Conservation (phyloP, 768 basidiomycete species). For the Coprinopsis marcescibilis region DNA sequence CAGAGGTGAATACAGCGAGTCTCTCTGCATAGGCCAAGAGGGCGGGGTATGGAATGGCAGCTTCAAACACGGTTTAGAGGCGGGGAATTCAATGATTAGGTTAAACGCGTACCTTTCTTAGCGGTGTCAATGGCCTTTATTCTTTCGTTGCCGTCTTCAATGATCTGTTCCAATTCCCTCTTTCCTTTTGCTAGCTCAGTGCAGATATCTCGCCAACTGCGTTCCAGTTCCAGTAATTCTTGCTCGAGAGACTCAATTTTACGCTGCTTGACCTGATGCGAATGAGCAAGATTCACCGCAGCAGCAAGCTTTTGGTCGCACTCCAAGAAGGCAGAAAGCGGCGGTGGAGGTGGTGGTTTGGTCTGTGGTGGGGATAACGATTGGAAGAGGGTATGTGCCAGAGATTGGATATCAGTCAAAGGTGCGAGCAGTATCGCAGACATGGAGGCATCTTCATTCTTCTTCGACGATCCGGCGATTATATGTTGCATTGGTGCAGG, state of each 20-base stretch:
- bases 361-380: conserved; percentile 65
- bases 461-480: conserved; percentile 3
- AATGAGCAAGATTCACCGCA: conserved; percentile 58
- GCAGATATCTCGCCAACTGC: conserved; percentile 64
- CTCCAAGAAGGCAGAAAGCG: conserved; percentile 51
- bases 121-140: conserved; percentile 68
- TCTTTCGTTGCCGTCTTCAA: conserved; percentile 70
- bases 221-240: conserved; percentile 65
- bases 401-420: conserved; percentile 51
- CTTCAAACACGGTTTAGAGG: conserved; percentile 28
- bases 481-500: conserved; percentile 4
- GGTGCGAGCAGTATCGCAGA: conserved; percentile 57
- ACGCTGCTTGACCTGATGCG: conserved; percentile 72
- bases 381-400: conserved; percentile 66
- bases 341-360: conserved; percentile 57
- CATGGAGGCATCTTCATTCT: conserved; percentile 39
- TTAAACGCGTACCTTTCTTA: conserved; percentile 47
- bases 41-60: conserved; percentile 76
- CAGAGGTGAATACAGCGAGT: conserved; percentile 80
- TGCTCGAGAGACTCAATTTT: conserved; percentile 65
- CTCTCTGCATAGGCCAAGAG: conserved; percentile 81
- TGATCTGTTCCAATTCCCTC: conserved; percentile 60
- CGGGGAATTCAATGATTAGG: neutral
- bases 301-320: conserved; percentile 62
- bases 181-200: conserved; percentile 59